Conservation (phyloP, 192 early-diverging fungal genomes). For the Gaertneriomyces sp. region DNA sequence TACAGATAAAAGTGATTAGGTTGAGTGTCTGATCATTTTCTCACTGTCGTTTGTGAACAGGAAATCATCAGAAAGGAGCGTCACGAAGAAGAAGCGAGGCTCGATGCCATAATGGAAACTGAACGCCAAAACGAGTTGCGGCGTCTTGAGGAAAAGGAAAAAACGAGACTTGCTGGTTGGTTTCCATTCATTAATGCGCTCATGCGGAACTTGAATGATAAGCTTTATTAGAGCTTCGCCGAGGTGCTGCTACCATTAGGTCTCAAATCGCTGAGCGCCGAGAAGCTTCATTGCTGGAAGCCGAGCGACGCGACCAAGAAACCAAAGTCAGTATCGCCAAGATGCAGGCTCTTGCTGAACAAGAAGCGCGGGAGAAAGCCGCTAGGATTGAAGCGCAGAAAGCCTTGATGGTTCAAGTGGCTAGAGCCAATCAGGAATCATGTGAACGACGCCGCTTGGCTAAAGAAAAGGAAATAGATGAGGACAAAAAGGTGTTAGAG, state of each 20-base stretch:
- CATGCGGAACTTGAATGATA: background rate
- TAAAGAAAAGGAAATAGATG: slow-evolving; percentile 51
- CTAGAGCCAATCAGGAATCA: slow-evolving; percentile 50
- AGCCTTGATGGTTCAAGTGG: slow-evolving; percentile 36
- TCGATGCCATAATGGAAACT: slow-evolving; percentile 58
- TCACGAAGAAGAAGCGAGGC: slow-evolving; percentile 49
- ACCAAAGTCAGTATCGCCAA: slow-evolving; percentile 52
- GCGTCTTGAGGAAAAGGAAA: slow-evolving; percentile 50
- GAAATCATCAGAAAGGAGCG: slow-evolving; percentile 48
- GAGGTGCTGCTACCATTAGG: slow-evolving; percentile 53
- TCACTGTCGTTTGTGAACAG: slow-evolving; percentile 16
- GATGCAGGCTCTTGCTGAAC: slow-evolving; percentile 45
- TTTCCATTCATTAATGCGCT: background rate
- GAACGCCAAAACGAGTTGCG: slow-evolving; percentile 50
- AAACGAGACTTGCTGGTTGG: slow-evolving; percentile 42
- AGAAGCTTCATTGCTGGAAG: slow-evolving; percentile 52
- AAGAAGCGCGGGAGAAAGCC: slow-evolving; percentile 48
- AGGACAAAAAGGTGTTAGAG: slow-evolving; percentile 53
- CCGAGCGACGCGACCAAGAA: slow-evolving; percentile 56
- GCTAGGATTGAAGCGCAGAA: slow-evolving; percentile 43
- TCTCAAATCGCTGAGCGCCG: slow-evolving; percentile 54
- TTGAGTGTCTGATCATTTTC: background rate
- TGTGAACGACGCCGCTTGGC: slow-evolving; percentile 39
- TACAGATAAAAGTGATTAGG: slow-evolving; percentile 5
- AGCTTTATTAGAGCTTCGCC: slow-evolving; percentile 38